Base-by-base conservation (phyloP, 306 rosid species). In the Herpetospermum pedunculosum region DNA sequence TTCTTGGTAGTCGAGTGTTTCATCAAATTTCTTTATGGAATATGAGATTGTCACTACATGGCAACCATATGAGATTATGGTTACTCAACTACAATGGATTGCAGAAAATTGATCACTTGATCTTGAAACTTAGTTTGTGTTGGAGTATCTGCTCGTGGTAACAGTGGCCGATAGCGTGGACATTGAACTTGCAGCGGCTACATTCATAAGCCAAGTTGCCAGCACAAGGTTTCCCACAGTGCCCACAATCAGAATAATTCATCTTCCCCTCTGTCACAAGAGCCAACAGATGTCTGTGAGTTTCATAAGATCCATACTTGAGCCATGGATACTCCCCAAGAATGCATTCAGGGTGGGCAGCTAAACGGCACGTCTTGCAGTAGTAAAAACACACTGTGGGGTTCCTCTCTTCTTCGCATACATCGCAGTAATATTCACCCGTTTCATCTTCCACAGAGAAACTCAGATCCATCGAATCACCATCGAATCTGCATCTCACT, bases 131-230 rank as follows among this genome's bases (percentile, higher is more conserved):
- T 30, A 60, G 40, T 34, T 34, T 60, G 19, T 38, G 4, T 13
- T 58, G 15, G 4, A 58, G n/a, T 28, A 58, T 29, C 11, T 58
- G 64, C 0, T 5, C 11, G 15, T 60, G 26, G 69, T 60, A 18
- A 60, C 69, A 60, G 2, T 0, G 44, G 8, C 69, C 69, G 16
- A 32, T 18, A 6, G 69, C 69, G 2, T 60, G 71, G 49, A 64
- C 71, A 21, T 64, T 64, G 48, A 64, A 64, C 49, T 37, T 64
- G 70, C 70, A 60, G 13, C 68, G 68, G 1, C 68, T 4, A 7
- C 68, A 60, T 60, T 60, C 68, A 30, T 29, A 60, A 43, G 68
- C 68, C 43, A 60, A 60, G 68, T 60, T 60, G 1, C 37, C 65
- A 2, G 4, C 37, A 58, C 65, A 58, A 58, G 65, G 8, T 25